Evolutionary conservation across 2,329 filamentous ascomycete genomes (phyloP).

Genomic region (Diaporthe ampelina): DNA sequence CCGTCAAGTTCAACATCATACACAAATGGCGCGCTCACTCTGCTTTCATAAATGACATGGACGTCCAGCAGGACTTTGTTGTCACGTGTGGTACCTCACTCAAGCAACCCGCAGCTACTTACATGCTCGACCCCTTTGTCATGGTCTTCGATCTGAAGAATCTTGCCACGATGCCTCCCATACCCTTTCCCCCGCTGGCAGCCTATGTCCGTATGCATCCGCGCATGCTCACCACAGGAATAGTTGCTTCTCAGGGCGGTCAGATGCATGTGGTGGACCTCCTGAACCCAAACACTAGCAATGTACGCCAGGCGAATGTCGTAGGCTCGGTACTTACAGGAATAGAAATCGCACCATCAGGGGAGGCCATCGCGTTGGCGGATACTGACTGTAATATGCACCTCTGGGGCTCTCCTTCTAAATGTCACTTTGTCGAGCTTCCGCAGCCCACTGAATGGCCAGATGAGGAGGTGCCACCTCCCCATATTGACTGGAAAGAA

Average conservation of each 20-base stretch:
- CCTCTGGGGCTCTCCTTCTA: constrained; percentile 89
- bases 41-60: constrained; percentile 94
- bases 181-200: constrained; percentile 92
- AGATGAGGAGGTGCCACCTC: constrained; percentile 71
- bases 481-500: constrained; percentile 75
- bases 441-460: constrained; percentile 84
- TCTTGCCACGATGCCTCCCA: constrained; percentile 86
- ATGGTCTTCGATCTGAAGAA: constrained; percentile 97
- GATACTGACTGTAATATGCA: constrained; percentile 85
- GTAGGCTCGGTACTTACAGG: constrained; percentile 77
- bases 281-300: constrained; percentile 91
- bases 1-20: constrained; percentile 80
- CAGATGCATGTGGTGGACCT: constrained; percentile 97
- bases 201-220: constrained; percentile 98
- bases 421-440: constrained; percentile 89
- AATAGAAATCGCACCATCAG: constrained; percentile 89
- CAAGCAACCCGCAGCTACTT: constrained; percentile 79
- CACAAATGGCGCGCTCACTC: constrained; percentile 94
- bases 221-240: constrained; percentile 92
- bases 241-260: constrained; percentile 91
- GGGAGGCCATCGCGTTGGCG: constrained; percentile 85
- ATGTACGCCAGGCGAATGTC: constrained; percentile 85
- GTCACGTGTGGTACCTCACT: constrained; percentile 95
- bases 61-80: constrained; percentile 93
- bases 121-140: constrained; percentile 91